A percentile compares a stretch with the other conserved stretches of the same genome.
phyloP scores from a whole-genome alignment of 73 alveolate genomes.

The Paramecium biaurelia region DNA sequence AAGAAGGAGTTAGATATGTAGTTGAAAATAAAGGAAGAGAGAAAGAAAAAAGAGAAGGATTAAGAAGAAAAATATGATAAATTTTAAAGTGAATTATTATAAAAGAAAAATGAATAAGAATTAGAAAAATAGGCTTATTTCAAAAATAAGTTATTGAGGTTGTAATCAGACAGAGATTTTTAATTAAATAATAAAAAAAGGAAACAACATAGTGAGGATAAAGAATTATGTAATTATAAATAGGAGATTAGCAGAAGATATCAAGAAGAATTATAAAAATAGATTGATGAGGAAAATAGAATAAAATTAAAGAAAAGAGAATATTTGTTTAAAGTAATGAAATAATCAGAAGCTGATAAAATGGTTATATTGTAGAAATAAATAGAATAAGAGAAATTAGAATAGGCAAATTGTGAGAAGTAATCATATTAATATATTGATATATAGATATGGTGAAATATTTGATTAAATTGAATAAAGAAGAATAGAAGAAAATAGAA shows the following conservation, averaged over 20 bases:
- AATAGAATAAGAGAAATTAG: neutral
- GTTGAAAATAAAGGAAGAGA: neutral
- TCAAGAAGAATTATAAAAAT: neutral
- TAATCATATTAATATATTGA: neutral
- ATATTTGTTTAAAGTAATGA: constrained; percentile 20
- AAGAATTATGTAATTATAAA: neutral
- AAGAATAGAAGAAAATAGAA: neutral
- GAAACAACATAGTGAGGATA: neutral
- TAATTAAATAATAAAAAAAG: neutral
- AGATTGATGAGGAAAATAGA: neutral
- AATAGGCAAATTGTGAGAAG: constrained; percentile 12
- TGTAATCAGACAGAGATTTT: neutral
- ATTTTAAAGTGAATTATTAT: neutral
- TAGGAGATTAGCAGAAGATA: neutral
- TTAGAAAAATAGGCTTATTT: neutral
- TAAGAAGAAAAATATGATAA: constrained; percentile 6
- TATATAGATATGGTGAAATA: constrained; percentile 6
- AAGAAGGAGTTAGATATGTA: constrained; percentile 12
- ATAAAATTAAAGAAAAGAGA: constrained; percentile 15
- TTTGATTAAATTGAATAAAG: constrained; percentile 33
- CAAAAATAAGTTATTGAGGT: neutral
- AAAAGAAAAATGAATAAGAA: neutral
- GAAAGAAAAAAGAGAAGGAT: neutral
- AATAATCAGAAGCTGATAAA: constrained; percentile 32
- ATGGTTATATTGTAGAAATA: neutral